phyloP scores from a whole-genome alignment of 495 filamentous ascomycete genomes.

The Podospora pseudocomata region DNA sequence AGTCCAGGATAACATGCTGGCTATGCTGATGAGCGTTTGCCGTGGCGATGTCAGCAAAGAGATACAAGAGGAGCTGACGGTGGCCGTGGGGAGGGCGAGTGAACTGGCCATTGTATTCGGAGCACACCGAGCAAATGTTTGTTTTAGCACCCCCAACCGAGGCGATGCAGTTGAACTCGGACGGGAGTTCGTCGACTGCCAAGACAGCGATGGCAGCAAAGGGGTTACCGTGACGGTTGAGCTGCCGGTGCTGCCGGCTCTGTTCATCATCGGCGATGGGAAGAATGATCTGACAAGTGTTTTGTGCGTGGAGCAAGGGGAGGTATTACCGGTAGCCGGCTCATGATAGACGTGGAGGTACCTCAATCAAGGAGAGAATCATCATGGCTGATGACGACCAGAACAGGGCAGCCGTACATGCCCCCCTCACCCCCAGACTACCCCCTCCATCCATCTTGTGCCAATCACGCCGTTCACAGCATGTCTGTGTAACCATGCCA shows the following conservation, averaged over 20 bases:
- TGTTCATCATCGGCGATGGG: conserved; percentile 27
- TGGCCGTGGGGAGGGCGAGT: conserved; percentile 17
- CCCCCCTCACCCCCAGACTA: background rate
- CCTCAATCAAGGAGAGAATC: background rate
- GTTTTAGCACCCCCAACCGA: conserved; percentile 12
- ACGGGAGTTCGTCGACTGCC: conserved; percentile 24
- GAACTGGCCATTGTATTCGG: conserved; percentile 31
- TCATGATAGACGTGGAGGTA: too few species aligned
- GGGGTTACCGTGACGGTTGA: conserved; percentile 22
- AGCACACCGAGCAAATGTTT: conserved; percentile 20
- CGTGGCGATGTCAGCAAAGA: conserved; percentile 9
- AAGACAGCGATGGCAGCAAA: conserved; percentile 18
- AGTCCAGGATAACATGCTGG: conserved; percentile 14
- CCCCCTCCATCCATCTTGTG: background rate
- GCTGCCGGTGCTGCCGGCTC: conserved; percentile 21
- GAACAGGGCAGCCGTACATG: background rate
- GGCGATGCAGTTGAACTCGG: conserved; percentile 25
- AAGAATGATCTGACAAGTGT: conserved; percentile 22
- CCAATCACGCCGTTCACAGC: background rate
- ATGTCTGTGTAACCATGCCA: background rate
- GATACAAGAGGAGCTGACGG: conserved; percentile 16
- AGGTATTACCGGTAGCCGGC: conserved; percentile 21
- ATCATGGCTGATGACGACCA: conserved; percentile 1
- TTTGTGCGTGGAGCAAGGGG: conserved; percentile 14
- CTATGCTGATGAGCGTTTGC: conserved; percentile 12